phyloP scores from a whole-genome alignment of 1,284 basidiomycete species.

The Melampsora americana region DNA sequence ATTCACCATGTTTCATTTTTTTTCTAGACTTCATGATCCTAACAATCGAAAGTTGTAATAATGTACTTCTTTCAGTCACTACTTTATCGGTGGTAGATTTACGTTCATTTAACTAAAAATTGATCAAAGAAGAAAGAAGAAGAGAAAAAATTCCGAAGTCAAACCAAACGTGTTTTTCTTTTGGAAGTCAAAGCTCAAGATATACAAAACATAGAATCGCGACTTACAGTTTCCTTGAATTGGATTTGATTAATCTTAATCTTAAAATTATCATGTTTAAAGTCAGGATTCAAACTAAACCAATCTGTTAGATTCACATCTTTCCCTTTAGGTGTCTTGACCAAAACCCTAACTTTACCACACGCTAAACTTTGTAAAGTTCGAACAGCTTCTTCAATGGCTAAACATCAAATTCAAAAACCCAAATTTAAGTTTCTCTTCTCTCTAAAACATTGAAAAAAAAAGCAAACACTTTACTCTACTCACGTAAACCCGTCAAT shows the following conservation, averaged over 20 bases:
- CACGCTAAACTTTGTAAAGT: slow-evolving; percentile 88
- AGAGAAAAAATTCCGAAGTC: slow-evolving; percentile 89
- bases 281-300: slow-evolving; percentile 77
- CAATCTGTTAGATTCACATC: slow-evolving; percentile 74
- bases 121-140: background rate
- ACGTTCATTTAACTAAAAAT: background rate
- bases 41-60: slow-evolving; percentile 26
- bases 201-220: too few species aligned
- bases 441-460: background rate
- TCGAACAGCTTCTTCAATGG: slow-evolving; percentile 63
- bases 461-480: background rate
- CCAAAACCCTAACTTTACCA: slow-evolving; percentile 82
- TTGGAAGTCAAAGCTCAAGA: too few species aligned
- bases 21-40: slow-evolving; percentile 85
- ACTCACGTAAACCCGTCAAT: slow-evolving; percentile 71
- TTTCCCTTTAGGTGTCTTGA: slow-evolving; percentile 72
- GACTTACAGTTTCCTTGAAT: slow-evolving; percentile 76
- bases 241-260: slow-evolving; percentile 96
- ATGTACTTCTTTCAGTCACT: slow-evolving; percentile 6
- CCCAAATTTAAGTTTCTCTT: background rate
- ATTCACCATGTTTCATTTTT: slow-evolving; percentile 72
- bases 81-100: background rate
- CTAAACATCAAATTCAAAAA: background rate
- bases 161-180: too few species aligned
- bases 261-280: slow-evolving; percentile 73